Percentiles rank a stretch among this genome's conserved stretches.
These are phyloP conservation scores for Hyaloscypha bicolor DNA, from an alignment of 495 filamentous ascomycete species.

Conservation along the genomic window DNA sequence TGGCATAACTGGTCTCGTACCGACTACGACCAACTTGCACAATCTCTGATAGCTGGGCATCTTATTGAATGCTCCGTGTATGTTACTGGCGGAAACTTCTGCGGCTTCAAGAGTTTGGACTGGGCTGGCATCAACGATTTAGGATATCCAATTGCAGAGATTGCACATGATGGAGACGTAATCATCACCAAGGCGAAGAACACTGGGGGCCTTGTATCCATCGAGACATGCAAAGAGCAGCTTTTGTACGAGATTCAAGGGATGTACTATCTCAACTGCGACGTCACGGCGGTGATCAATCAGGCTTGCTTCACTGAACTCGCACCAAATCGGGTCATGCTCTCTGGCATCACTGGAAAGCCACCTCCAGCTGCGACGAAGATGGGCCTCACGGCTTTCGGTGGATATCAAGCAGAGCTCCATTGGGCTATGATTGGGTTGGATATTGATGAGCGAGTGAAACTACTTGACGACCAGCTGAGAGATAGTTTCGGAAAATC, in stretches of 20 bases:
- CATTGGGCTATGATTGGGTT: slow-evolving; percentile 30
- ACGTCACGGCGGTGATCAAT: slow-evolving; percentile 54
- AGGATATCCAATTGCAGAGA: slow-evolving; percentile 62
- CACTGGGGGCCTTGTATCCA: slow-evolving; percentile 37
- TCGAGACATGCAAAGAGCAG: slow-evolving; percentile 54
- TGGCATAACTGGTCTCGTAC: slow-evolving; percentile 23
- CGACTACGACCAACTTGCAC: slow-evolving; percentile 57
- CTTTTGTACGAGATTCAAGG: slow-evolving; percentile 66
- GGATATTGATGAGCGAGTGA: slow-evolving; percentile 32
- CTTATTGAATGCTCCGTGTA: slow-evolving; percentile 60
- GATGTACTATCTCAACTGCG: slow-evolving; percentile 57
- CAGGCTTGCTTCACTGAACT: slow-evolving; percentile 49
- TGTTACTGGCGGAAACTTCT: slow-evolving; percentile 59
- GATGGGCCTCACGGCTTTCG: slow-evolving; percentile 10
- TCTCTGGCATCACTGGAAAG: slow-evolving; percentile 45
- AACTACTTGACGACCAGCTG: slow-evolving; percentile 18
- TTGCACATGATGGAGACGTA: slow-evolving; percentile 48
- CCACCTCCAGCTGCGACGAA: slow-evolving; percentile 44
- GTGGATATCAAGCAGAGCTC: slow-evolving; percentile 19
- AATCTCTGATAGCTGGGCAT: slow-evolving; percentile 55
- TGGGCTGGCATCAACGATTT: slow-evolving; percentile 47
- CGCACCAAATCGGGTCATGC: slow-evolving; percentile 45
- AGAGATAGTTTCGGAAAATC: slow-evolving; percentile 3
- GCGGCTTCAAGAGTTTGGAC: slow-evolving; percentile 55
- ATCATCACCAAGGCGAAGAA: slow-evolving; percentile 33